Evolutionary conservation across 176 grass and related monocot genomes (phyloP).

Genomic region (Stipa capillata): DNA sequence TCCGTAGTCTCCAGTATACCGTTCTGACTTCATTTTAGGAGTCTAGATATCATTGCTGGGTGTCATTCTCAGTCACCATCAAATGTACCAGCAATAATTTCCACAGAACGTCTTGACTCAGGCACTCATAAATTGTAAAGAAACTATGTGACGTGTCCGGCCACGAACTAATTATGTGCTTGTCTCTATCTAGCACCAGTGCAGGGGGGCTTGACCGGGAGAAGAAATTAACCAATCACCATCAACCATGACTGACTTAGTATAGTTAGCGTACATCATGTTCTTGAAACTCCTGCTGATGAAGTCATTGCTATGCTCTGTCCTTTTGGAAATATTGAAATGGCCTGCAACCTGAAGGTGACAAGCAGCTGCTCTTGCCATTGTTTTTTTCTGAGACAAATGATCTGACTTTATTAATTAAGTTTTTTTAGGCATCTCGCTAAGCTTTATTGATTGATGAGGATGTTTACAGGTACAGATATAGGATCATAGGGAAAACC

Average conservation of each 20-base stretch:
- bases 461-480: too few species aligned
- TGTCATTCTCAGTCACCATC: background rate
- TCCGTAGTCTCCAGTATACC: background rate
- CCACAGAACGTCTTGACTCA: too few species aligned
- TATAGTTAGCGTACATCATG: background rate
- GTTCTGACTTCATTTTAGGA: background rate
- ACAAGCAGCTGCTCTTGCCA: background rate
- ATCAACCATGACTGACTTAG: background rate
- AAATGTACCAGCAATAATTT: too few species aligned
- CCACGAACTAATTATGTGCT: background rate
- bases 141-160: background rate
- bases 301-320: background rate
- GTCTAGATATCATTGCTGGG: background rate
- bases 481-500: too few species aligned
- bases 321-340: background rate
- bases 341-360: background rate
- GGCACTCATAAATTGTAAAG: too few species aligned
- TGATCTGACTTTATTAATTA: background rate
- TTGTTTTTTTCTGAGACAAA: background rate
- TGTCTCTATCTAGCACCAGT: background rate
- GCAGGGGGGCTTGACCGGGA: background rate
- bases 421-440: background rate
- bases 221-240: background rate
- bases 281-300: background rate
- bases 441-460: too few species aligned